Evolutionary conservation across 306 rosid genomes (phyloP).

Genomic region (Medicago lupulina): DNA sequence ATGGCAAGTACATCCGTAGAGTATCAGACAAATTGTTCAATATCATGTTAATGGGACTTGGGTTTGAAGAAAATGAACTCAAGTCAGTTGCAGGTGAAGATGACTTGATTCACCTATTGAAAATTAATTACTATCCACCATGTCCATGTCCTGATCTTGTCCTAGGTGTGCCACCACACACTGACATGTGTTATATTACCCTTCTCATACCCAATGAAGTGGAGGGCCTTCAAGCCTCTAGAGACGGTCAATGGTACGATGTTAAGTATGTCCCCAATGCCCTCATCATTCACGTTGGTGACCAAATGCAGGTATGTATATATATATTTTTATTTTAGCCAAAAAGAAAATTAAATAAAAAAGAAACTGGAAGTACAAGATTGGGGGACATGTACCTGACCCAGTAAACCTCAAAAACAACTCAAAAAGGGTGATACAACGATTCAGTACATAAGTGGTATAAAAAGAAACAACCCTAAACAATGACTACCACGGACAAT

Average conservation of each 20-base stretch:
- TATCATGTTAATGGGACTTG: slow-evolving; percentile 61
- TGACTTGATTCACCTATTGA: slow-evolving; percentile 57
- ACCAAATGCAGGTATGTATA: slow-evolving; percentile 68
- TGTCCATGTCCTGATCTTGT: slow-evolving; percentile 82
- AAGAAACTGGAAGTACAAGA: too few relatives aligned
- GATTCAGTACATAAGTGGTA: too few relatives aligned
- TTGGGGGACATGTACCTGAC: too few relatives aligned
- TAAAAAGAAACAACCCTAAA: too few relatives aligned
- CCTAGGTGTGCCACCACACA: slow-evolving; percentile 75
- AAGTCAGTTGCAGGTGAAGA: slow-evolving; percentile 64
- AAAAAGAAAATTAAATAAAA: too few relatives aligned
- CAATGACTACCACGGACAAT: too few relatives aligned
- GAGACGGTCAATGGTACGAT: slow-evolving; percentile 70
- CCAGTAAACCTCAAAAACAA: too few relatives aligned
- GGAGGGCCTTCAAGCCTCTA: slow-evolving; percentile 78
- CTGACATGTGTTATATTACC: slow-evolving; percentile 73
- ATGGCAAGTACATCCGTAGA: slow-evolving; percentile 49
- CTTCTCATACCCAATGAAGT: slow-evolving; percentile 78
- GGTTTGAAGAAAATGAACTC: slow-evolving; percentile 63
- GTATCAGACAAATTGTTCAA: slow-evolving; percentile 64
- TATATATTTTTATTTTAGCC: too few relatives aligned
- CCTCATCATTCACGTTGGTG: slow-evolving; percentile 76
- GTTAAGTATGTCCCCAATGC: slow-evolving; percentile 79
- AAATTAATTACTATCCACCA: slow-evolving; percentile 86
- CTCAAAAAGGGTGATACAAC: too few relatives aligned